These are phyloP conservation scores for Actinomucor elegans DNA, from an alignment of 371 early-diverging fungal genomes.

Conservation along the genomic window DNA sequence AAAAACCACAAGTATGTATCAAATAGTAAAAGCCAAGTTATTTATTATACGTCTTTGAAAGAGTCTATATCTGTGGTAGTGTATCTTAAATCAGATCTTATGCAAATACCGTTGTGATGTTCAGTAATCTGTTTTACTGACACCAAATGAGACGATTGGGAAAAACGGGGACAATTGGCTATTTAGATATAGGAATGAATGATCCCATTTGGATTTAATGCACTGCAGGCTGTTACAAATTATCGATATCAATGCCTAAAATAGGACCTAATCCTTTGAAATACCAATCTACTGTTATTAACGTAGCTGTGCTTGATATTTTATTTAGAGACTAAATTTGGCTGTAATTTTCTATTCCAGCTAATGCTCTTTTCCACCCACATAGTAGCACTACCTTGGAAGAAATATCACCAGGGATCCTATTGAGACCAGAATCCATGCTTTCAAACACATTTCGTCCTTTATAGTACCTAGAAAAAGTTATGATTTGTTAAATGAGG, in stretches of 20 bases:
- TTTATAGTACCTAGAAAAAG: constrained; percentile 35
- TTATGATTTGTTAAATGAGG: not conserved
- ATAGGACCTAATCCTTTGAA: constrained; percentile 49
- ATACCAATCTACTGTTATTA: constrained; percentile 51
- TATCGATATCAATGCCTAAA: constrained; percentile 45
- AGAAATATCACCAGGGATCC: constrained; percentile 59
- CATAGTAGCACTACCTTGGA: constrained; percentile 42
- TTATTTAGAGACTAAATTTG: constrained; percentile 52
- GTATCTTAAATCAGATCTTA: constrained; percentile 45
- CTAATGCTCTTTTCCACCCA: not conserved
- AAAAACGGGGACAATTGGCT: constrained; percentile 46
- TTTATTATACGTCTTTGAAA: constrained; percentile 49
- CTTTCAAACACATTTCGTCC: constrained; percentile 61
- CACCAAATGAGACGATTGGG: constrained; percentile 36
- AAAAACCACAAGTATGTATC: not conserved
- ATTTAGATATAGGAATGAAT: not conserved
- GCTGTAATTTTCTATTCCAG: constrained; percentile 18
- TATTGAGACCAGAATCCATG: constrained; percentile 55
- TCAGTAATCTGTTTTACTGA: constrained; percentile 48
- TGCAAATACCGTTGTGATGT: constrained; percentile 48
- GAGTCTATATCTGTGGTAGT: constrained; percentile 58
- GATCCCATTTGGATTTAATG: not conserved
- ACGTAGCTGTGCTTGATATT: constrained; percentile 36
- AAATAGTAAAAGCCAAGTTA: not conserved
- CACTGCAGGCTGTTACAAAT: constrained; percentile 25